These are phyloP conservation scores for Hylodesmum podocarpum DNA, from an alignment of 306 rosid species.

Conservation along the genomic window DNA sequence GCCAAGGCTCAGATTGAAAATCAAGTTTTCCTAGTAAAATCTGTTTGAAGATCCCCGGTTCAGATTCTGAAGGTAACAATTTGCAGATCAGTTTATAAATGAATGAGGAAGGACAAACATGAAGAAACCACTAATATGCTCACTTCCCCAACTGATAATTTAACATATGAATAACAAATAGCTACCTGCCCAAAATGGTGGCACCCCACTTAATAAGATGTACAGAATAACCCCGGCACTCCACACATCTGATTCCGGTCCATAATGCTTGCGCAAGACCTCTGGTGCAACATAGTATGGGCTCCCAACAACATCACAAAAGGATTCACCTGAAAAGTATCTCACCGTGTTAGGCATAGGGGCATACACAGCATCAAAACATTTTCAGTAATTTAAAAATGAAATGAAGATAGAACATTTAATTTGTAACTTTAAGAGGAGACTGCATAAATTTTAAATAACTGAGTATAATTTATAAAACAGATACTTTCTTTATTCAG, in stretches of 20 bases:
- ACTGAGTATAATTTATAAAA: not conserved
- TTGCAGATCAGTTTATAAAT: slow-evolving; percentile 20
- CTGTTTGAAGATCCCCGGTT: slow-evolving; percentile 55
- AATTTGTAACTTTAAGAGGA: not conserved
- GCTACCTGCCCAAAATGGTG: slow-evolving; percentile 75
- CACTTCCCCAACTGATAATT: slow-evolving; percentile 6
- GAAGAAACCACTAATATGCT: slow-evolving; percentile 10
- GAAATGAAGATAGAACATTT: not conserved
- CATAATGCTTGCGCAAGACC: slow-evolving; percentile 62
- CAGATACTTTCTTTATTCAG: slow-evolving; percentile 4
- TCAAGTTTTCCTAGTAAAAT: slow-evolving; percentile 54
- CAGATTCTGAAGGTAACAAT: slow-evolving; percentile 47
- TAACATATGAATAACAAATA: slow-evolving; percentile 21
- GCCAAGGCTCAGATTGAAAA: slow-evolving; percentile 69
- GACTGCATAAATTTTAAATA: slow-evolving; percentile 5
- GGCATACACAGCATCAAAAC: slow-evolving; percentile 4
- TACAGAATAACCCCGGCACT: slow-evolving; percentile 68
- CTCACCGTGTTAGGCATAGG: slow-evolving; percentile 19
- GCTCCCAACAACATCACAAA: slow-evolving; percentile 65
- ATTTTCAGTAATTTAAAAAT: not conserved
- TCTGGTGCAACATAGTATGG: slow-evolving; percentile 74
- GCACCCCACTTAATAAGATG: slow-evolving; percentile 65
- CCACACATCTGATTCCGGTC: slow-evolving; percentile 68
- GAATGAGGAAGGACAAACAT: slow-evolving; percentile 4
- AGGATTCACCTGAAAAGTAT: slow-evolving; percentile 52